phyloP scores from a whole-genome alignment of 2,329 filamentous ascomycete genomes.

The Phialocephala subalpina region DNA sequence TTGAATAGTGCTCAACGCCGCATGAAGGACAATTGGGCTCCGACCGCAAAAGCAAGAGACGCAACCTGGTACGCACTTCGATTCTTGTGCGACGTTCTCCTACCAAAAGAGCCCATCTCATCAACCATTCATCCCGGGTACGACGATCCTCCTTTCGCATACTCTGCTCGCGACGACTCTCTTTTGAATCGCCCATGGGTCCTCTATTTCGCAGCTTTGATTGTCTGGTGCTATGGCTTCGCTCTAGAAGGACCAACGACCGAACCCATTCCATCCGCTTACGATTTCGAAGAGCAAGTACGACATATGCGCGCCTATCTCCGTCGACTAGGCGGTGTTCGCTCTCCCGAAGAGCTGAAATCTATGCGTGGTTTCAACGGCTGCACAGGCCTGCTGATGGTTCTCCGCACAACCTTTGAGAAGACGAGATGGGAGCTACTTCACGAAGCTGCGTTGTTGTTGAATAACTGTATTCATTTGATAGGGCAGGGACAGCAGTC shows the following conservation, averaged over 20 bases:
- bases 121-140: constrained; percentile 45
- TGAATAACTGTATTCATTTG: constrained; percentile 80
- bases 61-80: constrained; percentile 92
- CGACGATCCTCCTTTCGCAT: constrained; percentile 56
- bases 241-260: constrained; percentile 83
- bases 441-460: constrained; percentile 81
- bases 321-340: constrained; percentile 72
- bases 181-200: constrained; percentile 95
- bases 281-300: constrained; percentile 71
- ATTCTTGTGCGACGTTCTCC: constrained; percentile 85
- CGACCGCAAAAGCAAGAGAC: constrained; percentile 85
- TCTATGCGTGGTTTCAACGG: constrained; percentile 79
- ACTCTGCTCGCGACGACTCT: constrained; percentile 87
- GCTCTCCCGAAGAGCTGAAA: constrained; percentile 80
- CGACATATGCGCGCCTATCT: constrained; percentile 84
- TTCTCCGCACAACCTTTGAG: constrained; percentile 82
- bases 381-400: constrained; percentile 81
- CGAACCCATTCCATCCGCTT: constrained; percentile 49
- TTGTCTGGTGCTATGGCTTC: constrained; percentile 95
- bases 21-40: constrained; percentile 91
- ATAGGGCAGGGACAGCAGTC: constrained; percentile 28
- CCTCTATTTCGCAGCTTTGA: constrained; percentile 88
- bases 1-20: constrained; percentile 80
- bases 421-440: constrained; percentile 91
- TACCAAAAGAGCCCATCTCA: constrained; percentile 60